A percentile compares a stretch with the other conserved stretches of the same genome.
Evolutionary conservation across 2,329 filamentous ascomycete species (phyloP).

Genomic region (Phialophora macrospora): DNA sequence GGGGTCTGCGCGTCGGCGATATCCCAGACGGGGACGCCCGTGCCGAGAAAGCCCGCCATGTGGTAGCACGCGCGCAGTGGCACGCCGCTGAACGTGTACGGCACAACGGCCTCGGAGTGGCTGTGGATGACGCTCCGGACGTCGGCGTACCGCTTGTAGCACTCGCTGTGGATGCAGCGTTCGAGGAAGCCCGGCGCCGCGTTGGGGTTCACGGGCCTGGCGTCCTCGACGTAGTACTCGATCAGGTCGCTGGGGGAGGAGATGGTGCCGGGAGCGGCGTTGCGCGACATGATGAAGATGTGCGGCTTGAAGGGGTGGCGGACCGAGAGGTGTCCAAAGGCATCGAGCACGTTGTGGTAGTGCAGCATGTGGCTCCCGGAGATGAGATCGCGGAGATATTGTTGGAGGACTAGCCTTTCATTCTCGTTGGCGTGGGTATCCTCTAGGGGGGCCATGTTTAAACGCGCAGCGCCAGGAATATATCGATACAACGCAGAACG

Average conservation of each 20-base stretch:
- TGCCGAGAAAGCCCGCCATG: slow-evolving; percentile 50
- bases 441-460: not conserved
- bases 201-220: slow-evolving; percentile 48
- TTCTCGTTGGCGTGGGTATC: not conserved
- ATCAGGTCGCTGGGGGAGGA: slow-evolving; percentile 53
- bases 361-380: slow-evolving; percentile 54
- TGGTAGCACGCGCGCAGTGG: slow-evolving; percentile 51
- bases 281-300: slow-evolving; percentile 56
- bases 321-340: slow-evolving; percentile 61
- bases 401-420: not conserved
- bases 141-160: slow-evolving; percentile 49
- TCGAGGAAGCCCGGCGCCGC: slow-evolving; percentile 51
- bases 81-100: slow-evolving; percentile 46
- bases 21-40: slow-evolving; percentile 43
- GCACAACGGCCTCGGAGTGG: slow-evolving; percentile 52
- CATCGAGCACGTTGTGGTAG: slow-evolving; percentile 56
- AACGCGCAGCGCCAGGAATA: not conserved
- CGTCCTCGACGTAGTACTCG: slow-evolving; percentile 53
- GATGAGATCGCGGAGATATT: slow-evolving; percentile 44
- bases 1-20: slow-evolving; percentile 39
- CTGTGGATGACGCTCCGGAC: slow-evolving; percentile 53
- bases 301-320: slow-evolving; percentile 54
- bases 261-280: slow-evolving; percentile 55
- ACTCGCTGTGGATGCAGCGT: slow-evolving; percentile 55
- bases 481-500: not conserved